Conservation (phyloP, 352 stramenopile species). For the Globisporangium carolinianum region DNA sequence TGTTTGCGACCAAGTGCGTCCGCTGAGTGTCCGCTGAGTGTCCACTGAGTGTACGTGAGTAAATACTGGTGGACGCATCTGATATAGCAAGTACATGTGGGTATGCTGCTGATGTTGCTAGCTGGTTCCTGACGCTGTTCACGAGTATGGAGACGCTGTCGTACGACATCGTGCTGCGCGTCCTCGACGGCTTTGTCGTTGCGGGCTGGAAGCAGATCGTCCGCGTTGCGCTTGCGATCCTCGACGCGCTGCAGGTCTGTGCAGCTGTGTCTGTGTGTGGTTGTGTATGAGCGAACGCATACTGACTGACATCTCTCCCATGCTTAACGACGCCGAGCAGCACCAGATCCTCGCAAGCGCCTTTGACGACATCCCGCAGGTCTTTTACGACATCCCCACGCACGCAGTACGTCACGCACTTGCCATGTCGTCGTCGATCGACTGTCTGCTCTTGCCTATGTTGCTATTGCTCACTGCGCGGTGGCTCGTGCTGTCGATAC, state of each 20-base stretch:
- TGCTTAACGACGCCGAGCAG: slow-evolving; percentile 9
- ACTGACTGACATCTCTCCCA: no score
- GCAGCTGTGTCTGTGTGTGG: not conserved
- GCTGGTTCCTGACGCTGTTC: slow-evolving; percentile 82
- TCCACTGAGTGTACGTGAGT: no score
- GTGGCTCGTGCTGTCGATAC: no score
- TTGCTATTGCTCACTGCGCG: no score
- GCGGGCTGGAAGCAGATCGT: slow-evolving; percentile 71
- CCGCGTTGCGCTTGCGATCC: slow-evolving; percentile 48
- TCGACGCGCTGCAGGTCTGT: slow-evolving; percentile 42
- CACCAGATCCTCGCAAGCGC: slow-evolving; percentile 42
- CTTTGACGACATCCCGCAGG: slow-evolving; percentile 69
- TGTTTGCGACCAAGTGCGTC: slow-evolving; percentile 53
- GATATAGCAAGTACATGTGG: not conserved
- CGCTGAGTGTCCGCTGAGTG: not conserved
- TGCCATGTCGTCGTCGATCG: no score
- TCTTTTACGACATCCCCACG: slow-evolving; percentile 67
- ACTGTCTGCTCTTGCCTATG: no score
- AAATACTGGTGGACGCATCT: no score
- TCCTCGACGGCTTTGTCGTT: slow-evolving; percentile 64
- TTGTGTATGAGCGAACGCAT: not conserved
- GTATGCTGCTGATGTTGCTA: slow-evolving; percentile 11
- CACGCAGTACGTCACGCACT: slow-evolving; percentile 31
- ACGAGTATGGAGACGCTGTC: slow-evolving; percentile 66
- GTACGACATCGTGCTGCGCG: slow-evolving; percentile 47